Evolutionary conservation across 371 early-diverging fungal genomes (phyloP), one percentile per base, ranked within the genome.

Genomic region (Apophysomyces ossiformis): DNA sequence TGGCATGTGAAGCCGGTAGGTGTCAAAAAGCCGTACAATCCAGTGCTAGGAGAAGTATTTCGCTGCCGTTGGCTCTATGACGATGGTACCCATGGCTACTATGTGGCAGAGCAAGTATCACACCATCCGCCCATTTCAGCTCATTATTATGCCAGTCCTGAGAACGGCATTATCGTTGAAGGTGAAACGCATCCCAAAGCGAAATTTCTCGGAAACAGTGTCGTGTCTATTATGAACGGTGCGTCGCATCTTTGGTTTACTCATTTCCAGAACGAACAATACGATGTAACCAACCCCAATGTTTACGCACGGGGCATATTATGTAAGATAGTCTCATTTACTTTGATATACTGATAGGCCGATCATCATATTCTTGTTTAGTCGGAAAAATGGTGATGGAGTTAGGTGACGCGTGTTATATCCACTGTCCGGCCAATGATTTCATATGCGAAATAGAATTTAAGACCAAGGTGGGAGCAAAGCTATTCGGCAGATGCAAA

Each of bases 1-100:
- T 97, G 96, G 96, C 97, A 98, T 74, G 95, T 96, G 60, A 90
- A 90, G 70, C 98, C 98, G 26, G 93, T 90, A 83, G 98, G 99
- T 39, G 98, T 97, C 12, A 95, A 95, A 77, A 98, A 98, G 72
- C 99, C 99, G 5, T 98, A 95, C 76, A 98, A 98, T 68, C 98
- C 99, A 21, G 92, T 96, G 18, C 85, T 98, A 35, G 98, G 97
- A 13, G 99, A 98, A 77, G 87, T 92, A 21, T 97, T 96, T 76
- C 91, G 95, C 37, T 91, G 94, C 65, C 71, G 77, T 59, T 97
- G 90, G 84, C 71, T 76, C 32, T 90, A 90, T 64, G 76, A 82
- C 12, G 93, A 95, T 74, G 85, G 84, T 4, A 85, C 92, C 32
- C 83, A 90, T 36, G 90, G 90, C 1, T 90, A 85, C 73, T 97